phyloP scores from a whole-genome alignment of 2,329 filamentous ascomycete genomes.

The Ilyonectria destructans region DNA sequence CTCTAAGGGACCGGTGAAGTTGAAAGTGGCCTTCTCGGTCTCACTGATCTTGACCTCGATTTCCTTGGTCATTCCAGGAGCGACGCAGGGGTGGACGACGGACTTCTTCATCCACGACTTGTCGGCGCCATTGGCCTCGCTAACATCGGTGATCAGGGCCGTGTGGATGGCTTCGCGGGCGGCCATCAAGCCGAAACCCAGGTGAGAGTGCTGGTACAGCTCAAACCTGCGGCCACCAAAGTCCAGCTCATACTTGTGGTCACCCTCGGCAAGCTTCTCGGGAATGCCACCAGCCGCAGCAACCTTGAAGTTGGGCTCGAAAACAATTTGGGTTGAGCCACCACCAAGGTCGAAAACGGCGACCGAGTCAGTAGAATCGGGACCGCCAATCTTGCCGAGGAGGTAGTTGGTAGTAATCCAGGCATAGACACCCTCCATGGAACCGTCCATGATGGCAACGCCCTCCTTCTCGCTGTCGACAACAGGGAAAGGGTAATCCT shows the following conservation, averaged over 20 bases:
- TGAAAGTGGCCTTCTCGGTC: conserved; percentile 74
- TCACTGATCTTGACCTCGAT: conserved; percentile 83
- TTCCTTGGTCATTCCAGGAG: conserved; percentile 82
- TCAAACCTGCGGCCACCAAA: conserved; percentile 94
- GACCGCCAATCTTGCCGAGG: conserved; percentile 95
- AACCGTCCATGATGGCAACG: conserved; percentile 97
- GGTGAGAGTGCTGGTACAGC: conserved; percentile 97
- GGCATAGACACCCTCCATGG: conserved; percentile 96
- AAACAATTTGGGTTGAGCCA: conserved; percentile 98
- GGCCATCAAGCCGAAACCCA: conserved; percentile 96
- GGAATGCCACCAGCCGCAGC: conserved; percentile 84
- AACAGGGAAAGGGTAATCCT: conserved; percentile 93
- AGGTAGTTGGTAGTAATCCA: conserved; percentile 99
- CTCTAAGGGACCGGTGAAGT: conserved; percentile 87
- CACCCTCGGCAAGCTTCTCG: conserved; percentile 86
- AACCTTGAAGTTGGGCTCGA: conserved; percentile 92
- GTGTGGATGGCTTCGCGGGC: conserved; percentile 90
- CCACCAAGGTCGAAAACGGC: conserved; percentile 97
- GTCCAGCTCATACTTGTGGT: conserved; percentile 94
- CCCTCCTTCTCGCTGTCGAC: conserved; percentile 88
- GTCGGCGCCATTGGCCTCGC: conserved; percentile 73
- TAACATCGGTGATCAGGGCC: conserved; percentile 80
- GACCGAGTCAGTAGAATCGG: conserved; percentile 91
- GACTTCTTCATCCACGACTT: conserved; percentile 79
- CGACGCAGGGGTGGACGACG: conserved; percentile 89